Evolutionary conservation across 2,329 filamentous ascomycete genomes (phyloP).

Genomic region (Cladophialophora bantiana): DNA sequence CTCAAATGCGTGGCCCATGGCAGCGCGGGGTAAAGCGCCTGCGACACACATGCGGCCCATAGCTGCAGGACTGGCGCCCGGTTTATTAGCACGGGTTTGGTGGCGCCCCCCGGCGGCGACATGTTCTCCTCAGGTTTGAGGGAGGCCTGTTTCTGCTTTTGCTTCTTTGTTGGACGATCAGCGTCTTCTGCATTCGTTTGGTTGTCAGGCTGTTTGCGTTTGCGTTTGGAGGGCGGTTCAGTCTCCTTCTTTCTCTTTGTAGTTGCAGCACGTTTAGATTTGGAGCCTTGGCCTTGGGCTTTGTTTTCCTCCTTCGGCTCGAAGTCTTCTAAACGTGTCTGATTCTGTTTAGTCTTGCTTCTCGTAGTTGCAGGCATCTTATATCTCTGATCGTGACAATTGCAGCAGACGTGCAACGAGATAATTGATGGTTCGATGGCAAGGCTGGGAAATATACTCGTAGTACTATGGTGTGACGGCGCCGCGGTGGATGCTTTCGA

Average conservation of each 20-base stretch:
- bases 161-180: slow-evolving; percentile 11
- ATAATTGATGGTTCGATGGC: neutral
- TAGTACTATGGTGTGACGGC: neutral
- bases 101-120: neutral
- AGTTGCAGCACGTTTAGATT: neutral
- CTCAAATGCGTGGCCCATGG: slow-evolving; percentile 31
- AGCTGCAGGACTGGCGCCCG: slow-evolving; percentile 37
- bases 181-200: neutral
- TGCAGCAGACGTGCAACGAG: neutral
- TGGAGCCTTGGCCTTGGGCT: slow-evolving; percentile 8
- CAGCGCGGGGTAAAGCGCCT: slow-evolving; percentile 30
- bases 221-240: slow-evolving; percentile 2
- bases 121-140: slow-evolving; percentile 20
- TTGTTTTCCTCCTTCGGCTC: neutral
- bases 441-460: neutral
- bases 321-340: slow-evolving; percentile 29
- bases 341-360: slow-evolving; percentile 24
- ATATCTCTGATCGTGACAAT: neutral
- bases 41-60: slow-evolving; percentile 35
- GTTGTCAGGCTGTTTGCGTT: neutral
- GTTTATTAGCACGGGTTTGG: slow-evolving; percentile 36
- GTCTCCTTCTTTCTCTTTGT: slow-evolving; percentile 16
- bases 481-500: neutral
- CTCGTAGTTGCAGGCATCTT: slow-evolving; percentile 28
- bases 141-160: slow-evolving; percentile 20